phyloP scores from a whole-genome alignment of 441 rosid genomes.

The Rhodomyrtus psidioides region DNA sequence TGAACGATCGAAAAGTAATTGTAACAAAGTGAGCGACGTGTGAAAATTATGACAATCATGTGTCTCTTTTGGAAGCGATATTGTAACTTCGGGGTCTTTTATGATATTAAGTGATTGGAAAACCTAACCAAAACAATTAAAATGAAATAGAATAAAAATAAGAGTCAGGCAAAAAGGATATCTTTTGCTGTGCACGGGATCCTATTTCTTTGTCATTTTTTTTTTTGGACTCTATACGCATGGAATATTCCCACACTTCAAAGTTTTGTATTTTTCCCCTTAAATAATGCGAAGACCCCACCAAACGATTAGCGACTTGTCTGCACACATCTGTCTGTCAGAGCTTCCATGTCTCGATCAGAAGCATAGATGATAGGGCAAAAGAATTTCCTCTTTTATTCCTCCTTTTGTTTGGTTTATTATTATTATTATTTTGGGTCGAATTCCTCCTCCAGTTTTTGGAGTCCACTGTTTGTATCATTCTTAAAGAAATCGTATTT shows the following conservation, averaged over 20 bases:
- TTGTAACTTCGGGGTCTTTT: background rate
- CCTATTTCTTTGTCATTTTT: background rate
- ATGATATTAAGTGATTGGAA: background rate
- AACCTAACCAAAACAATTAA: background rate
- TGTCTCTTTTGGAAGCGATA: background rate
- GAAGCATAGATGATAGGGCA: background rate
- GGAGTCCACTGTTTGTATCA: background rate
- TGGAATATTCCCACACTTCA: background rate
- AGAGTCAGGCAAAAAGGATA: background rate
- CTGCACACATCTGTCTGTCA: background rate
- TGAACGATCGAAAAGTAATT: background rate
- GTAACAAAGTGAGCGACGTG: fast-evolving
- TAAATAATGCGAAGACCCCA: background rate
- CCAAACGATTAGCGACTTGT: background rate
- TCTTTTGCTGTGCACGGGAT: background rate
- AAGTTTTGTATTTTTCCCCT: background rate
- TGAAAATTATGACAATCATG: background rate
- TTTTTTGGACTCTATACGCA: background rate
- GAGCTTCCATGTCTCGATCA: background rate
- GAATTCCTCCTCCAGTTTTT: background rate
- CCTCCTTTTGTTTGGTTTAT: too few species aligned
- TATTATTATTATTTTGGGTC: too few species aligned
- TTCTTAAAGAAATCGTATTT: background rate
- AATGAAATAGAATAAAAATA: background rate
- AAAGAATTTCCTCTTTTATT: background rate